phyloP scores from a whole-genome alignment of 768 basidiomycete species.

The Podaxis sp. region DNA sequence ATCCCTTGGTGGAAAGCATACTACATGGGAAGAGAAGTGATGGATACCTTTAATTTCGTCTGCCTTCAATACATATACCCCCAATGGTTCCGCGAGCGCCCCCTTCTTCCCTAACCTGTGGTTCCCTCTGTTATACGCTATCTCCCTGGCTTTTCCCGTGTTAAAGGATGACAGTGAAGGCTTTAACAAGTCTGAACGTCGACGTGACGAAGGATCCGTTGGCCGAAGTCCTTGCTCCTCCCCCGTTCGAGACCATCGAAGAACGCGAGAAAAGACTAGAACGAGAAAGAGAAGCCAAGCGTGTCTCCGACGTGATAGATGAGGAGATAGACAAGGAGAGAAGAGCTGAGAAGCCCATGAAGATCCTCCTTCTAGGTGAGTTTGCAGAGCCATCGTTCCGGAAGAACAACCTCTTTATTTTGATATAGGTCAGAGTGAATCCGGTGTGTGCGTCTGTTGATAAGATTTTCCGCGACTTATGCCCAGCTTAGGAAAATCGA shows the following conservation, averaged over 20 bases:
- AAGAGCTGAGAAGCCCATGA: constrained; percentile 47
- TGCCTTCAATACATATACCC: background rate
- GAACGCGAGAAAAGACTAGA: constrained; percentile 45
- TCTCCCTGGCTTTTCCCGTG: background rate
- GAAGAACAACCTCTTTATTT: background rate
- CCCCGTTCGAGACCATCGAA: constrained; percentile 45
- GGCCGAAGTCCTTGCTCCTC: constrained; percentile 45
- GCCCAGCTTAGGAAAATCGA: constrained; percentile 4
- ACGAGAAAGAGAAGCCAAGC: constrained; percentile 50
- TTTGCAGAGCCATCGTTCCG: background rate
- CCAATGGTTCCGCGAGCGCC: background rate
- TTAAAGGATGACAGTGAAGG: background rate
- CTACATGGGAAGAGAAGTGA: constrained; percentile 11
- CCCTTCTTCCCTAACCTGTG: background rate
- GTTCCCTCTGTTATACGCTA: background rate
- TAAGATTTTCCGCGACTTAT: background rate
- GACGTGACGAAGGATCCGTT: constrained; percentile 42
- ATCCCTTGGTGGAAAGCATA: background rate
- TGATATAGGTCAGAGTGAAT: constrained; percentile 71
- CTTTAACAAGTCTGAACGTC: background rate
- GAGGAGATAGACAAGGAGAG: constrained; percentile 54
- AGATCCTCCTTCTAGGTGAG: constrained; percentile 62
- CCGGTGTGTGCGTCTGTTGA: constrained; percentile 43
- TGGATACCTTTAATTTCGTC: background rate
- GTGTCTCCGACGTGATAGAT: constrained; percentile 62